Percentiles rank a stretch among this genome's conserved stretches.
phyloP scores from a whole-genome alignment of 768 basidiomycete genomes.

The Trametes meyenii region DNA sequence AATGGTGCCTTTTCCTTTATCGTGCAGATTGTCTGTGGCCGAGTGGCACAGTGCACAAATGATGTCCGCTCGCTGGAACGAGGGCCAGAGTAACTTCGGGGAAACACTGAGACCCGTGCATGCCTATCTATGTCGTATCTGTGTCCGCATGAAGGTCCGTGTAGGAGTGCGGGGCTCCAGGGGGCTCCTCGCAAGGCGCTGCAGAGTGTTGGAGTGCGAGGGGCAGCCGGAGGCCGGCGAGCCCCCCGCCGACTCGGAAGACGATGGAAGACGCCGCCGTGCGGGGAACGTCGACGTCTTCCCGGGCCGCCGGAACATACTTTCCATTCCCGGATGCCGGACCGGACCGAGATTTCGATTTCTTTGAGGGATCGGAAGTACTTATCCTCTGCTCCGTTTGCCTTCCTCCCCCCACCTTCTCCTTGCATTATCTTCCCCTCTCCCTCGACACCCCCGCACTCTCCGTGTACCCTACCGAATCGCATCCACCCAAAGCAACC shows the following conservation, averaged over 20 bases:
- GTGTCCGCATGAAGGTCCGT: neutral
- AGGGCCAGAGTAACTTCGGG: constrained; percentile 8
- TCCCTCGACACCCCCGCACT: constrained; percentile 4
- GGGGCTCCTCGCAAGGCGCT: too few species aligned
- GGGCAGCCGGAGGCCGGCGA: neutral
- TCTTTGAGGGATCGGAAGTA: constrained; percentile 11
- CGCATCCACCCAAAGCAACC: neutral
- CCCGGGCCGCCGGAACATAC: constrained; percentile 13
- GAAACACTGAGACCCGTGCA: constrained; percentile 16
- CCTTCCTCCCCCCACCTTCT: constrained; percentile 12
- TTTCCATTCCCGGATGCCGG: constrained; percentile 13
- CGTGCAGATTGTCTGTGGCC: constrained; percentile 1
- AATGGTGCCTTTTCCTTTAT: constrained; percentile 12
- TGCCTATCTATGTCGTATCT: neutral
- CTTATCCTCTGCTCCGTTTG: constrained; percentile 1
- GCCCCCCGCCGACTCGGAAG: neutral
- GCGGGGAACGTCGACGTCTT: constrained; percentile 4
- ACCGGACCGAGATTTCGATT: constrained; percentile 23
- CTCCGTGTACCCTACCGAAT: too few species aligned
- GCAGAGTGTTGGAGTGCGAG: too few species aligned
- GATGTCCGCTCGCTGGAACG: constrained; percentile 14
- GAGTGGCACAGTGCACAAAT: neutral
- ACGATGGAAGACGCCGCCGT: neutral
- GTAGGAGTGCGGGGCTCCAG: neutral
- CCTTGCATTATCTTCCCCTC: neutral